phyloP scores from a whole-genome alignment of 768 basidiomycete species.

The Tylopilus plumbeoviolaceoides region DNA sequence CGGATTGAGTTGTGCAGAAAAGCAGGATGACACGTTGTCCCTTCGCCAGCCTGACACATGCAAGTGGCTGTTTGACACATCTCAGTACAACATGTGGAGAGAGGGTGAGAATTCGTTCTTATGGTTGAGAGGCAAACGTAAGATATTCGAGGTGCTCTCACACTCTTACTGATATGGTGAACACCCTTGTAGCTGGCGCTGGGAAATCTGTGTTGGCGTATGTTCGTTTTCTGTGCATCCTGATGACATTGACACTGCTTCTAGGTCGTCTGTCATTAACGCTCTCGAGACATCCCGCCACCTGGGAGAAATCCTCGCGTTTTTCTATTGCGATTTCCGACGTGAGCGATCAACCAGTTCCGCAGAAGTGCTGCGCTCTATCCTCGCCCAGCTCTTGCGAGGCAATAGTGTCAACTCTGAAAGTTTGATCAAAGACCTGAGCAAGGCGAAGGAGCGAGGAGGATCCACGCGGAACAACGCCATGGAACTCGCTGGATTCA shows the following conservation, averaged over 20 bases:
- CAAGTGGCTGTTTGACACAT: not conserved
- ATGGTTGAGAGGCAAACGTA: not conserved
- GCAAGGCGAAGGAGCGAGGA: not conserved
- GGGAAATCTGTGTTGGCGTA: too few relatives aligned
- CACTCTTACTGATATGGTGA: too few relatives aligned
- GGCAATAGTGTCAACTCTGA: not conserved
- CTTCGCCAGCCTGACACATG: not conserved
- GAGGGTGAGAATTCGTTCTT: not conserved
- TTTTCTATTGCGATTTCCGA: not conserved
- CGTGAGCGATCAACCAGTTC: not conserved
- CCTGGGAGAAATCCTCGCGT: not conserved
- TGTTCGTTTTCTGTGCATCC: too few relatives aligned
- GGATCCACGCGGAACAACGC: not conserved
- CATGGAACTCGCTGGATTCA: not conserved
- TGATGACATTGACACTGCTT: too few relatives aligned
- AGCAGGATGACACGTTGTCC: not conserved
- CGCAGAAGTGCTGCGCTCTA: constrained; percentile 1
- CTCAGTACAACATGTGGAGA: not conserved
- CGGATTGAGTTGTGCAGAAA: not conserved
- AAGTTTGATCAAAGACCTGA: not conserved
- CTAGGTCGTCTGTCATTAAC: not conserved
- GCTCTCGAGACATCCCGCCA: not conserved
- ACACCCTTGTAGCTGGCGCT: too few relatives aligned
- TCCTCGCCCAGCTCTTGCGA: not conserved
- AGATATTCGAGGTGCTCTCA: too few relatives aligned